Evolutionary conservation across 768 basidiomycete species (phyloP).

Genomic region (Lentinula boryana): DNA sequence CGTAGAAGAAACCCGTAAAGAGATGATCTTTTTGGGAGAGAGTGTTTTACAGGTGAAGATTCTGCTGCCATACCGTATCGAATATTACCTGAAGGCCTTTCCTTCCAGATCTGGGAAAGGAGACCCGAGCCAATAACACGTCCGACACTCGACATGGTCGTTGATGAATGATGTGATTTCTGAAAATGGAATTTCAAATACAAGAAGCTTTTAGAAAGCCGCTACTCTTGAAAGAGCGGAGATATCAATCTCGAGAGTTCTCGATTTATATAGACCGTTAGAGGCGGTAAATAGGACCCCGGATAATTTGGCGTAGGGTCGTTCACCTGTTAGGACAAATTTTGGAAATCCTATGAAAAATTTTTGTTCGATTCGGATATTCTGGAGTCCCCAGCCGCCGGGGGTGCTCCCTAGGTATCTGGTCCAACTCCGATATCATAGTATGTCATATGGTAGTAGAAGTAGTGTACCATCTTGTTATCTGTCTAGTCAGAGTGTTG

Average conservation of each 20-base stretch:
- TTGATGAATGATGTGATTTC: conserved; percentile 1
- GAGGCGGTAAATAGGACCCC: no score
- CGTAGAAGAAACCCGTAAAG: conserved; percentile 92
- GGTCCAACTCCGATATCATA: no score
- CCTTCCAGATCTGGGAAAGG: conserved; percentile 59
- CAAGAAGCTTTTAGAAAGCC: background rate
- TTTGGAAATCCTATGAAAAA: no score
- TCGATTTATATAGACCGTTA: no score
- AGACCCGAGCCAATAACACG: conserved; percentile 19
- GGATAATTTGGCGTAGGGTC: no score
- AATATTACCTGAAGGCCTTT: background rate
- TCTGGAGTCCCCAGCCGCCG: no score
- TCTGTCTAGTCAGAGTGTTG: no score
- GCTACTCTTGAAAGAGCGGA: background rate
- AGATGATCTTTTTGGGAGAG: conserved; percentile 97
- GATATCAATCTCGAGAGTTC: background rate
- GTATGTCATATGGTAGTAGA: no score
- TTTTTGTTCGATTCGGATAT: no score
- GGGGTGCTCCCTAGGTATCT: no score
- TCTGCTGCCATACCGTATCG: background rate
- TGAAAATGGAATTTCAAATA: background rate
- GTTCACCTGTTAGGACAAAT: no score
- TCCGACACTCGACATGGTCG: background rate
- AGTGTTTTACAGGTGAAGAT: conserved; percentile 81
- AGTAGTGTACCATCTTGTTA: no score